Evolutionary conservation across 225 moss, liverwort and hornwort species (phyloP).

Genomic region (Polytrichum commune): DNA sequence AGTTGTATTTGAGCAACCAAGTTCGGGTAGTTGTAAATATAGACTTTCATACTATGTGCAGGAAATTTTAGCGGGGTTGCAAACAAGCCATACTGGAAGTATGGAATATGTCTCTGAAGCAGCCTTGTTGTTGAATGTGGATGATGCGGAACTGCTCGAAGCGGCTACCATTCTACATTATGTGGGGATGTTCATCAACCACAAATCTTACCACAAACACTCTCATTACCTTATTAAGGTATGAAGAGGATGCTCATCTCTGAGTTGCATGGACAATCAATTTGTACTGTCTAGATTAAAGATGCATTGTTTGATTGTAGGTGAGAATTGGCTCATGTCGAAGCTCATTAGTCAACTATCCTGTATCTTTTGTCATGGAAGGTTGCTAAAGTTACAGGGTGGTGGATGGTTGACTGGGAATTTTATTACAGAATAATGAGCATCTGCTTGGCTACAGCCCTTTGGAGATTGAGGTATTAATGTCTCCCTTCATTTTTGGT

Average conservation of each 20-base stretch:
- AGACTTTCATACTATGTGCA: slow-evolving; percentile 12
- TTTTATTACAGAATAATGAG: slow-evolving; percentile 50
- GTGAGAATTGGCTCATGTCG: too few relatives aligned
- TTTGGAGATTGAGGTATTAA: slow-evolving; percentile 60
- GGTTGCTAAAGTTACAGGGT: neutral
- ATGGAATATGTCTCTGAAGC: slow-evolving; percentile 37
- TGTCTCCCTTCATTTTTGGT: neutral
- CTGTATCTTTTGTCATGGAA: neutral
- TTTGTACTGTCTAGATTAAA: too few relatives aligned
- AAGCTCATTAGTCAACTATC: neutral
- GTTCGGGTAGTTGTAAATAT: too few relatives aligned
- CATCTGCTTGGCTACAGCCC: slow-evolving; percentile 62
- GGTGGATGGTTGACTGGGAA: slow-evolving; percentile 3
- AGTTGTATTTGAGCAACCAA: too few relatives aligned
- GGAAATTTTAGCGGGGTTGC: slow-evolving; percentile 52
- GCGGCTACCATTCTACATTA: slow-evolving; percentile 59
- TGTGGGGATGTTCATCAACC: slow-evolving; percentile 62
- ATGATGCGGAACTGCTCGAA: slow-evolving; percentile 50
- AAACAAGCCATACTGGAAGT: slow-evolving; percentile 29
- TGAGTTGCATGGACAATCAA: too few relatives aligned
- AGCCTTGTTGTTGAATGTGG: slow-evolving; percentile 27
- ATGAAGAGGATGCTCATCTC: neutral
- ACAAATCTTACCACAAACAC: slow-evolving; percentile 57
- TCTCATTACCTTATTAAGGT: slow-evolving; percentile 64
- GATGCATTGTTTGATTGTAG: too few relatives aligned